phyloP scores from a whole-genome alignment of 257 asterid genomes.

The Handroanthus guayacan region DNA sequence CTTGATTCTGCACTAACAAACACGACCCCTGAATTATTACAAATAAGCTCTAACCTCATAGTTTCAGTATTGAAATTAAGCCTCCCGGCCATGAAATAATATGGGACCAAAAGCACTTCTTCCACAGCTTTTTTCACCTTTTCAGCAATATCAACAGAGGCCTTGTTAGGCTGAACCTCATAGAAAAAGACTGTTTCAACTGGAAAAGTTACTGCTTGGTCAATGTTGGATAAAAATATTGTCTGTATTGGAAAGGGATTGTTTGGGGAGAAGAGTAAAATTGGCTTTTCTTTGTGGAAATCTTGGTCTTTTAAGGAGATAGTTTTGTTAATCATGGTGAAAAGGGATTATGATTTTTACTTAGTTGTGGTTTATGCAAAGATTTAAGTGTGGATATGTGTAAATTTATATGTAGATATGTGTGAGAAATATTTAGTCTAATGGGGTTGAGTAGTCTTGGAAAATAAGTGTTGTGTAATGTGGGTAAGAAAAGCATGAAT shows the following conservation, averaged over 20 bases:
- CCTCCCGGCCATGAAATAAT: conserved; percentile 60
- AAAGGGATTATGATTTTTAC: background rate
- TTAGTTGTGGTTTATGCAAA: background rate
- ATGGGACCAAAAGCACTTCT: conserved; percentile 48
- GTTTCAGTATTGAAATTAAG: conserved; percentile 43
- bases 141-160: conserved; percentile 18
- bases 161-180: conserved; percentile 35
- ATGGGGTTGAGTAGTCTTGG: background rate
- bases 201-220: conserved; percentile 51
- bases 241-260: conserved; percentile 41
- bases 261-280: conserved; percentile 38
- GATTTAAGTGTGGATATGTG: background rate
- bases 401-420: background rate
- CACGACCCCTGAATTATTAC: conserved; percentile 53
- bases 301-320: conserved; percentile 38
- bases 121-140: conserved; percentile 43
- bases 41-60: conserved; percentile 50
- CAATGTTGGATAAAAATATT: conserved; percentile 53
- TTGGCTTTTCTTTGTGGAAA: conserved; percentile 40
- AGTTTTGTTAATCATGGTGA: conserved; percentile 9
- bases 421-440: background rate
- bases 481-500: conserved; percentile 34
- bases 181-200: conserved; percentile 55
- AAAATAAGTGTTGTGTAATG: background rate
- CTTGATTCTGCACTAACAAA: conserved; percentile 47